phyloP scores from a whole-genome alignment of 2,329 filamentous ascomycete genomes.

The Fusarium siculi region DNA sequence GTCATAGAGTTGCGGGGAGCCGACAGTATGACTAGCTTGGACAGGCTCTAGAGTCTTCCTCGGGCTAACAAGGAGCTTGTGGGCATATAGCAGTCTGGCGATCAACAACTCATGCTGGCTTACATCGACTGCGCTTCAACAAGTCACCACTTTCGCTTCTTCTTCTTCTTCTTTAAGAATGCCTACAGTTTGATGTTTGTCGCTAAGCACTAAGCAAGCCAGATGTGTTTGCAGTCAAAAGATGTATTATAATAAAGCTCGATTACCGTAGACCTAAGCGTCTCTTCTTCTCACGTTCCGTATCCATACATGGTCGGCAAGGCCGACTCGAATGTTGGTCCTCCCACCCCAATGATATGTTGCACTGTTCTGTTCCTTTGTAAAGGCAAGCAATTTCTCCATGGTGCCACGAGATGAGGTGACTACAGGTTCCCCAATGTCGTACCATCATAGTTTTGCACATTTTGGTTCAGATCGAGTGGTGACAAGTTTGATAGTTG shows the following conservation, averaged over 20 bases:
- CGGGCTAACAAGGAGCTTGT: accelerated
- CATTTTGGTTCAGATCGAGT: background rate
- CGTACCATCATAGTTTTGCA: background rate
- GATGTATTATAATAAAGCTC: accelerated
- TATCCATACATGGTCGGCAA: background rate
- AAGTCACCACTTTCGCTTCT: background rate
- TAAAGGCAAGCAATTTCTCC: background rate
- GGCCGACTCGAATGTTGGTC: background rate
- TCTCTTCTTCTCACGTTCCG: background rate
- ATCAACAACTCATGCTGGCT: accelerated
- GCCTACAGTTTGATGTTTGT: background rate
- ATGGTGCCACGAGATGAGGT: background rate
- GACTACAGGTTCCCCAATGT: background rate
- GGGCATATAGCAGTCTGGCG: background rate
- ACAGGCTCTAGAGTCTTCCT: accelerated
- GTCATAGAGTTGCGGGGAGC: background rate
- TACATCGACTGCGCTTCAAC: accelerated
- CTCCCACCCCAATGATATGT: background rate
- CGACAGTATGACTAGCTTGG: background rate
- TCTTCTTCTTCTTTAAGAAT: accelerated
- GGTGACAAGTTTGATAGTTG: accelerated
- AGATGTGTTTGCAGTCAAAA: accelerated
- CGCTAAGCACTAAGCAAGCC: accelerated
- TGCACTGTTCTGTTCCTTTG: background rate
- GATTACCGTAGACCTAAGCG: background rate